These are phyloP conservation scores for Cyanidiococcus yangmingshanensis DNA, from an alignment of 23 red algal genomes.

Conservation along the genomic window DNA sequence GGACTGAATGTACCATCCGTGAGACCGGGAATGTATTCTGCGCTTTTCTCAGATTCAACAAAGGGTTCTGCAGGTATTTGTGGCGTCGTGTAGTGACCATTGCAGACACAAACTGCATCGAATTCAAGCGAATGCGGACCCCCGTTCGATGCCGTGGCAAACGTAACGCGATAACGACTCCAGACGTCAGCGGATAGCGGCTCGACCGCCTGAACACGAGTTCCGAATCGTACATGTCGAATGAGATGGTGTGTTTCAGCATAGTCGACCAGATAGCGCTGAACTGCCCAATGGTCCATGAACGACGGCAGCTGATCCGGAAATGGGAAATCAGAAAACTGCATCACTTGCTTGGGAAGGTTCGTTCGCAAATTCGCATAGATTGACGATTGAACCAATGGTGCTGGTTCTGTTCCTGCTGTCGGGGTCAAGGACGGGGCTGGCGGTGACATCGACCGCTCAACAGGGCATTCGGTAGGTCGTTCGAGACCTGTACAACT, in stretches of 20 bases:
- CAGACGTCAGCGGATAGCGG: background rate
- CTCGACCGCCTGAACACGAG: constrained; percentile 4
- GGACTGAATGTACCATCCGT: constrained; percentile 16
- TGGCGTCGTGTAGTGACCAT: constrained; percentile 70
- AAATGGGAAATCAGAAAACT: constrained; percentile 43
- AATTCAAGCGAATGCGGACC: background rate
- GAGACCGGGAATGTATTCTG: background rate
- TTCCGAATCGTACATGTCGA: constrained; percentile 24
- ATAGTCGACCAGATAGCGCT: constrained; percentile 26
- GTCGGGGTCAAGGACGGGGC: background rate
- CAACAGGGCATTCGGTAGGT: too few relatives aligned
- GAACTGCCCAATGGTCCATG: constrained; percentile 19
- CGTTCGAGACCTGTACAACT: too few relatives aligned
- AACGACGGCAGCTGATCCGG: constrained; percentile 20
- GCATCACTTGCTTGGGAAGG: constrained; percentile 63
- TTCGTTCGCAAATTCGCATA: constrained; percentile 60
- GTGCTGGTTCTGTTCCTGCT: background rate
- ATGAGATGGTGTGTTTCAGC: background rate
- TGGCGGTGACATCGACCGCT: background rate
- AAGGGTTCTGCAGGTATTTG: constrained; percentile 8
- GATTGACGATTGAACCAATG: constrained; percentile 32
- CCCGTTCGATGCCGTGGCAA: background rate
- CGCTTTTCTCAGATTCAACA: background rate
- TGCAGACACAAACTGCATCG: constrained; percentile 72
- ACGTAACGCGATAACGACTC: background rate